Base-by-base conservation (phyloP, 169 alveolate species). In the Plasmodium berghei region DNA sequence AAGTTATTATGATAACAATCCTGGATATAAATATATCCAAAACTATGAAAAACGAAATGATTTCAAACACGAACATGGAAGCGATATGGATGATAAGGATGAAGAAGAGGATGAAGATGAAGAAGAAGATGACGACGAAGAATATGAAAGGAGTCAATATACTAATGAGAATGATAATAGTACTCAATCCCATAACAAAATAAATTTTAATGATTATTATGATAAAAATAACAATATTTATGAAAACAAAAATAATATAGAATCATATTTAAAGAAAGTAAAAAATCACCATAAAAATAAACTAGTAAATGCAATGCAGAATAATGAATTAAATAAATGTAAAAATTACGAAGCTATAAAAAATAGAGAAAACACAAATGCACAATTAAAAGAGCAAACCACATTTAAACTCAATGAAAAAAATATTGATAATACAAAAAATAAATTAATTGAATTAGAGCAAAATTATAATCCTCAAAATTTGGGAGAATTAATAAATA, bases 51-150 rank as follows among this genome's bases (percentile, higher is more conserved):
- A 12, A 16, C n/a, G 59, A 52, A 52, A 52, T 14, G 24, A 52
- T 3, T 12, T 52, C 4, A 16, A 16, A 52, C 24, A 52, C 5
- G 59, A 12, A 12, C 9, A 52, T 52, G 59, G 6, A 52, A 16
- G 5, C 5, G 59, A 52, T 12, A 16, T 52, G 59, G 24, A 52
- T 5, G 59, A 52, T 52, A 22, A 52, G 9, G 59, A 52, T 12
- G 59, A 12, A 12, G 59, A 52, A 14, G 59, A 52, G 0, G 59
- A 52, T n/a, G 73, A 74, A 26, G 88, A 10, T 0, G 88, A 74
- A 4, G 88, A 34, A 0, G 66, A 61, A 9, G 66, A 62, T 2
- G 73, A 74, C 0, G 66, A 62, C 0, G 63, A 20, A 2, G 45
- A 73, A 42, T 46, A 18, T 46, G 74, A 45, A 8, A 67, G 40